phyloP scores from a whole-genome alignment of 2,329 filamentous ascomycete genomes.

The Penicillium oxalicum region DNA sequence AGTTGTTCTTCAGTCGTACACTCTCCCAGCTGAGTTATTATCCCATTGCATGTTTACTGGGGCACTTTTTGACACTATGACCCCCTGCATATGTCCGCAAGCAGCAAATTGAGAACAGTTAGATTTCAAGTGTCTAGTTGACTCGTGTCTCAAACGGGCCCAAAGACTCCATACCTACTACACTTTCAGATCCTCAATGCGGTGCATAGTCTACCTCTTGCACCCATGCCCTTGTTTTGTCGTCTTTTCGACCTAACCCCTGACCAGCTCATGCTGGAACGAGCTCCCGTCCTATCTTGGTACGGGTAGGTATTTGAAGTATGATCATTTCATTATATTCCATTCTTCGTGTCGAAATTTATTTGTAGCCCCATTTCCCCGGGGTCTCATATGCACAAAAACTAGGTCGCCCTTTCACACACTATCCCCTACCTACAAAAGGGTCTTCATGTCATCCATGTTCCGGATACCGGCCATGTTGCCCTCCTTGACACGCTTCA shows the following conservation, averaged over 20 bases:
- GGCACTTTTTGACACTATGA: neutral
- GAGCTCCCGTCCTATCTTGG: no score
- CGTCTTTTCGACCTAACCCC: no score
- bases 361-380: neutral
- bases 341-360: neutral
- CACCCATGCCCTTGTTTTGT: no score
- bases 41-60: neutral
- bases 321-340: constrained; percentile 3
- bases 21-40: constrained; percentile 3
- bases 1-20: constrained; percentile 2
- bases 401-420: no score
- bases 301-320: neutral
- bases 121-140: no score
- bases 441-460: constrained; percentile 32
- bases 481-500: constrained; percentile 57
- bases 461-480: constrained; percentile 55
- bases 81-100: no score
- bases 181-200: no score
- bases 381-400: neutral
- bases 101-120: no score
- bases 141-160: no score
- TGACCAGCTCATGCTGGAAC: no score
- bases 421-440: constrained; percentile 17
- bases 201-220: neutral
- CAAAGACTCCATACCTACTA: no score